Evolutionary conservation across 2,329 filamentous ascomycete species (phyloP).

Genomic region (Endocalyx cinctus): DNA sequence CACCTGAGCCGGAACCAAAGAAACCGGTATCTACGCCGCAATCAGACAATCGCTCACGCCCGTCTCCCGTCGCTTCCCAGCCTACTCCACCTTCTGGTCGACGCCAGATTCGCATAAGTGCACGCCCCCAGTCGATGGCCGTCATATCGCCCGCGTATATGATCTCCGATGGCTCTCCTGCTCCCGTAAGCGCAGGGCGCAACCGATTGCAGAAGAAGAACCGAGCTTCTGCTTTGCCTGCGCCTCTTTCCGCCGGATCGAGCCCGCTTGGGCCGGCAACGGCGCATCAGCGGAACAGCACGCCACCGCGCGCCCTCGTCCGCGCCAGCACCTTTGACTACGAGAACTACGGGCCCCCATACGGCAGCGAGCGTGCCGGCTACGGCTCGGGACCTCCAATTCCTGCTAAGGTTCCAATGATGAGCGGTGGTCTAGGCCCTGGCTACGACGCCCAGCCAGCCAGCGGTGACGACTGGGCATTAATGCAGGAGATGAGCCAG

Average conservation of each 20-base stretch:
- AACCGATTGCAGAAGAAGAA: constrained; percentile 65
- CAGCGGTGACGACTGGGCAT: constrained; percentile 47
- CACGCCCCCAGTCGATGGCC: constrained; percentile 45
- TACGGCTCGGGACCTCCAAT: constrained; percentile 50
- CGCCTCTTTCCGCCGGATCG: constrained; percentile 32
- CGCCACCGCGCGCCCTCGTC: constrained; percentile 38
- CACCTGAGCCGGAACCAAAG: constrained; percentile 68
- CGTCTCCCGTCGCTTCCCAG: constrained; percentile 48
- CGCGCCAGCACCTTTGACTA: constrained; percentile 50
- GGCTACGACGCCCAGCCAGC: constrained; percentile 19
- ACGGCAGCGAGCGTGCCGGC: constrained; percentile 27
- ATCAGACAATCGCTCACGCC: constrained; percentile 33
- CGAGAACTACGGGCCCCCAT: constrained; percentile 46
- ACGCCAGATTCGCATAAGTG: constrained; percentile 46
- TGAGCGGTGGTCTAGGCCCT: constrained; percentile 34
- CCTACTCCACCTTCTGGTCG: constrained; percentile 47
- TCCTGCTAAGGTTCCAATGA: constrained; percentile 64
- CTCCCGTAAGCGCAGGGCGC: constrained; percentile 39
- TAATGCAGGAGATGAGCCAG: constrained; percentile 67
- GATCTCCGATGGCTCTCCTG: constrained; percentile 24
- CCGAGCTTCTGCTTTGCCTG: constrained; percentile 39
- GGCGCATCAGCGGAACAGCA: constrained; percentile 46
- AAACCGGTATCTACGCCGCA: constrained; percentile 34
- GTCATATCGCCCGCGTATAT: constrained; percentile 25
- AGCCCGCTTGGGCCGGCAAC: constrained; percentile 51